Conservation (phyloP, 2,329 filamentous ascomycete genomes). For the Diaporthe ilicicola region DNA sequence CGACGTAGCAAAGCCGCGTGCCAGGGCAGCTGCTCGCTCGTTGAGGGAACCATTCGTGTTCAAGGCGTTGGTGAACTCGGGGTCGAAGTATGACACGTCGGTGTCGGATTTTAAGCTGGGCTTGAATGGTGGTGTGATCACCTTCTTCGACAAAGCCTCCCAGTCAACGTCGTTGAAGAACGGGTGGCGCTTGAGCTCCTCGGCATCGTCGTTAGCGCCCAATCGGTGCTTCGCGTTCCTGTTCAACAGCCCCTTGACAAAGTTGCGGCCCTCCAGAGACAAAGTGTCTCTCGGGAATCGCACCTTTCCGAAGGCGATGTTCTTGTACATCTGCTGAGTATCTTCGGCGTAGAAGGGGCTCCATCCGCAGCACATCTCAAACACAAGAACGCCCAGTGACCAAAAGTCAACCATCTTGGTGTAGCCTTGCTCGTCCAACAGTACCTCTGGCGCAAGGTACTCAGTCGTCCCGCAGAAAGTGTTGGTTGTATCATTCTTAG, state of each 20-base stretch:
- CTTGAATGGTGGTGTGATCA: conserved; percentile 96
- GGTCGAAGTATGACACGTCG: conserved; percentile 98
- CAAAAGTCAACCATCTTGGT: conserved; percentile 99
- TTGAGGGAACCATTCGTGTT: conserved; percentile 89
- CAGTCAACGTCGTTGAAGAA: conserved; percentile 97
- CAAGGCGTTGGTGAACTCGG: conserved; percentile 95
- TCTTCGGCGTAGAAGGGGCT: conserved; percentile 99
- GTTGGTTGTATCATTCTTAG: conserved; percentile 97
- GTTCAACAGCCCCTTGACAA: conserved; percentile 97
- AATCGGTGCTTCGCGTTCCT: conserved; percentile 95
- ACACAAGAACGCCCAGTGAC: conserved; percentile 96
- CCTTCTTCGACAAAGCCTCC: conserved; percentile 86
- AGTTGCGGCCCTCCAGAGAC: conserved; percentile 93
- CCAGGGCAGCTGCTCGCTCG: conserved; percentile 85
- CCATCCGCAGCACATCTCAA: conserved; percentile 99
- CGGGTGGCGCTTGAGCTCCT: conserved; percentile 91
- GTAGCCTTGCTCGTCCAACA: conserved; percentile 95
- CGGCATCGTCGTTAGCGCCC: conserved; percentile 88
- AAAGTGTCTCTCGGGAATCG: conserved; percentile 94
- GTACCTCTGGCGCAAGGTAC: conserved; percentile 93
- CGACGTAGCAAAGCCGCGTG: conserved; percentile 85
- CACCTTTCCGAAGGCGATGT: conserved; percentile 98
- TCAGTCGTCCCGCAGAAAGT: conserved; percentile 99
- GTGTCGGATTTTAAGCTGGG: conserved; percentile 95
- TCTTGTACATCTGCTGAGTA: conserved; percentile 99